Base-by-base conservation (phyloP, 768 basidiomycete species). In the Coprinellus micaceus region DNA sequence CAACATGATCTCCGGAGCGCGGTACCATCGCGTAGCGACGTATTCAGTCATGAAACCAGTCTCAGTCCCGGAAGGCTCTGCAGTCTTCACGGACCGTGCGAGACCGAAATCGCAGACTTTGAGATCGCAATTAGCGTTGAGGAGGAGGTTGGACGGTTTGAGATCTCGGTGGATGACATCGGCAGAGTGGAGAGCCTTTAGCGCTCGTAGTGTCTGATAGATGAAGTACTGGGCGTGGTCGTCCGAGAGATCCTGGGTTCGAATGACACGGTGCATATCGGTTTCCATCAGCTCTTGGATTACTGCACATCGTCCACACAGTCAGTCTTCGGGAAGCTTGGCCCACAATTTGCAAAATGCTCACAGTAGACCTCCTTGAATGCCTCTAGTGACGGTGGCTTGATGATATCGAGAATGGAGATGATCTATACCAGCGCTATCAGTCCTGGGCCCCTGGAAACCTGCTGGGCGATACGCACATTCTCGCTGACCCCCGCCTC, bases 1-100 rank as follows among this genome's bases (percentile, higher is more conserved):
- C 51, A 99, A 80, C 97, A 99, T 99, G 75, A 99, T 95, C 70
- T 99, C 97, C 0, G 97, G 97, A 0, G 97, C 97, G 36, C 97
- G 86, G 67, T 98, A 99, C 97, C 97, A 99, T 63, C 97, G 80
- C 24, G 97, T 98, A 2, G 97, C 96, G 48, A 99, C 97, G 66
- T 95, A 96, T 84, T 94, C 91, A 1, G 93, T 96, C 93, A 95
- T 94, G 75, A 94, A 94, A 4, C 86, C 86, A 5, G 82, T 90
- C 63, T 91, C 89, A 6, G 88, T 91, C 22, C 89, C 90, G 13
- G 86, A 88, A 0, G 89, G 88, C 68, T 91, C 89, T 4, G 90
- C 89, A 3, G 90, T 91, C 72, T 82, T 89, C 40, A 91, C 89
- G 10, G 88, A 90, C n/a, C 94, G 82, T 1, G 94, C 94, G 33